Conservation (phyloP, 2,329 filamentous ascomycete species). For the Beauveria scarabaeidicola region DNA sequence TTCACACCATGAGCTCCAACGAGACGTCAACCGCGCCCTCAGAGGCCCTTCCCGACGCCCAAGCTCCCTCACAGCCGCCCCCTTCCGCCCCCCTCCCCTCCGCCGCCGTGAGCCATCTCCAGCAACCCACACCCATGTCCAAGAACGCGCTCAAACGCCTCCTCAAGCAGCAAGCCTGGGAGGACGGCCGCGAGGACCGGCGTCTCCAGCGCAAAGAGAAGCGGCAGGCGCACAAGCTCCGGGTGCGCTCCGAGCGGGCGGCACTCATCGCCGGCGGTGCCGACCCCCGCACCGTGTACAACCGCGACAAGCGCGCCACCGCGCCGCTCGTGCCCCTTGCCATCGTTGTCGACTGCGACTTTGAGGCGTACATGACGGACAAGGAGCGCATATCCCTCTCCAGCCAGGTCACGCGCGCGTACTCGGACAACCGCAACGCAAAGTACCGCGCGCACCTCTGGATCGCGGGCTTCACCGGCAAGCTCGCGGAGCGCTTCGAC, state of each 20-base stretch:
- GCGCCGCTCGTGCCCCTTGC: slow-evolving; percentile 63
- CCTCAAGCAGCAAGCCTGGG: slow-evolving; percentile 64
- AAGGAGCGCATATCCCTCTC: slow-evolving; percentile 77
- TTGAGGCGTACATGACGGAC: slow-evolving; percentile 81
- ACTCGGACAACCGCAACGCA: slow-evolving; percentile 74
- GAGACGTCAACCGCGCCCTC: background rate
- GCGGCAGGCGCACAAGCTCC: slow-evolving; percentile 37
- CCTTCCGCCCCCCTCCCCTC: background rate
- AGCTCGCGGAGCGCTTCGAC: slow-evolving; percentile 71
- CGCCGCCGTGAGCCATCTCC: background rate
- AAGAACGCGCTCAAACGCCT: slow-evolving; percentile 83
- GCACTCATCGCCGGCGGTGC: slow-evolving; percentile 40
- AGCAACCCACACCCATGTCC: slow-evolving; percentile 43
- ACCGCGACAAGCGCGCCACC: slow-evolving; percentile 27
- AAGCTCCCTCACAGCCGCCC: background rate
- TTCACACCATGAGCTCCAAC: slow-evolving; percentile 8
- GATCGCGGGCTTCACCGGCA: slow-evolving; percentile 69
- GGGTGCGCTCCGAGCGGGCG: slow-evolving; percentile 41
- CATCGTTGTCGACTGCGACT: slow-evolving; percentile 83
- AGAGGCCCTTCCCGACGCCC: background rate
- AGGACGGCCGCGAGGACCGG: slow-evolving; percentile 56
- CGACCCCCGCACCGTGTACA: slow-evolving; percentile 28
- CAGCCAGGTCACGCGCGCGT: slow-evolving; percentile 76
- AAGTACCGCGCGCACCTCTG: slow-evolving; percentile 62
- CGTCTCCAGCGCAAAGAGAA: slow-evolving; percentile 47